Conservation (phyloP, 352 stramenopile genomes). For the Pythium scleroteichum region DNA sequence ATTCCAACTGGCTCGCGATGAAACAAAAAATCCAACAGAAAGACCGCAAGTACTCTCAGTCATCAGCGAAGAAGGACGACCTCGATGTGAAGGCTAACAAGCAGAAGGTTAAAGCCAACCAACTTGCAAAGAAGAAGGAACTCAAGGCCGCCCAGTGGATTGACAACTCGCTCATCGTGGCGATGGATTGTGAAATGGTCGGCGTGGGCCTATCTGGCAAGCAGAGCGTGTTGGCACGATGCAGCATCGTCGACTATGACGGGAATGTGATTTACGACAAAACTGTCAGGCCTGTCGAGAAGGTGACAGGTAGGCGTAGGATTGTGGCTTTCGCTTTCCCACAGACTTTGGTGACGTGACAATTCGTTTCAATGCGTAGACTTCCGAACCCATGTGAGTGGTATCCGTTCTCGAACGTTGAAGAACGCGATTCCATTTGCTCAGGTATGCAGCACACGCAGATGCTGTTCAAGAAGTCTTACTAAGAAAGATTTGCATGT, state of each 20-base stretch:
- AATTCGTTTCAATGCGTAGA: constrained; percentile 25
- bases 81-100: constrained; percentile 42
- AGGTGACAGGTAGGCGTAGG: constrained; percentile 55
- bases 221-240: constrained; percentile 80
- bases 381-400: constrained; percentile 86
- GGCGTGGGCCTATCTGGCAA: constrained; percentile 76
- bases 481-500: not conserved
- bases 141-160: constrained; percentile 69
- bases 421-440: constrained; percentile 78
- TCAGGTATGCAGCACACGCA: constrained; percentile 37
- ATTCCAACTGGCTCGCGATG: constrained; percentile 77
- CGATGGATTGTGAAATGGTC: constrained; percentile 92
- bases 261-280: constrained; percentile 86
- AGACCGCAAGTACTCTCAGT: constrained; percentile 28
- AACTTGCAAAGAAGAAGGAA: constrained; percentile 52
- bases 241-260: constrained; percentile 87
- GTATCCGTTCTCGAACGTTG: constrained; percentile 67
- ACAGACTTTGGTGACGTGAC: not conserved
- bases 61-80: constrained; percentile 38
- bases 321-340: not conserved
- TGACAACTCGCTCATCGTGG: constrained; percentile 71
- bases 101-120: constrained; percentile 47
- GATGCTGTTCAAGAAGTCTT: too few relatives aligned
- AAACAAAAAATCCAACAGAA: constrained; percentile 69
- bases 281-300: constrained; percentile 77